Evolutionary conservation across 768 basidiomycete species (phyloP).

Genomic region (Sutorius australiensis): DNA sequence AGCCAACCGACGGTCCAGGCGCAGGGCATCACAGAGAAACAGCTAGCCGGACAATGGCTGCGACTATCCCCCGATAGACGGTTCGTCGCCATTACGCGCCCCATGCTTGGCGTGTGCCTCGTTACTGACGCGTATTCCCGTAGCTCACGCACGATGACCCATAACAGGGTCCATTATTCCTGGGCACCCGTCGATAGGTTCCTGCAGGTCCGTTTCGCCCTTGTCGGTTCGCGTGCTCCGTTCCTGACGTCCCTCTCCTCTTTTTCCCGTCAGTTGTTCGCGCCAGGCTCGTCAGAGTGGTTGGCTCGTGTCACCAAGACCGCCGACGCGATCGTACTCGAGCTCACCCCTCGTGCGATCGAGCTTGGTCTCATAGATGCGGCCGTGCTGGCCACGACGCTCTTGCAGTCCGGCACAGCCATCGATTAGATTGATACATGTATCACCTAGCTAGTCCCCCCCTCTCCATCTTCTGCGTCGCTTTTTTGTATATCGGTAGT

Average conservation of each 20-base stretch:
- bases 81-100: constrained; percentile 25
- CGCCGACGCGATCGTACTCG: constrained; percentile 45
- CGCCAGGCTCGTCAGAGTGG: constrained; percentile 36
- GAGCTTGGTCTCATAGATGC: constrained; percentile 52
- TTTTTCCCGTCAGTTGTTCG: constrained; percentile 41
- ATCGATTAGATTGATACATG: constrained; percentile 44
- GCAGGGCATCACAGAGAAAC: constrained; percentile 46
- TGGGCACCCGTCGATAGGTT: constrained; percentile 55
- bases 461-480: not conserved
- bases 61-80: constrained; percentile 44
- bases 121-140: not conserved
- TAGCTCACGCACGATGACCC: constrained; percentile 48
- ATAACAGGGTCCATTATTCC: constrained; percentile 46
- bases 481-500: not conserved
- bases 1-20: constrained; percentile 49
- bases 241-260: not conserved
- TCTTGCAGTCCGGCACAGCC: constrained; percentile 59
- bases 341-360: constrained; percentile 54
- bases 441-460: not conserved
- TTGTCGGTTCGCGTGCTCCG: not conserved
- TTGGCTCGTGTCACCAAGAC: constrained; percentile 49
- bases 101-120: not conserved
- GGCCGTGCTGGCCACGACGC: constrained; percentile 46
- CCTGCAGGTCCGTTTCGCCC: constrained; percentile 34
- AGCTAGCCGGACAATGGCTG: constrained; percentile 52